Percentiles rank a stretch among this genome's conserved stretches.
phyloP scores from a whole-genome alignment of 331 rosid genomes.

The Quercus lobata region DNA sequence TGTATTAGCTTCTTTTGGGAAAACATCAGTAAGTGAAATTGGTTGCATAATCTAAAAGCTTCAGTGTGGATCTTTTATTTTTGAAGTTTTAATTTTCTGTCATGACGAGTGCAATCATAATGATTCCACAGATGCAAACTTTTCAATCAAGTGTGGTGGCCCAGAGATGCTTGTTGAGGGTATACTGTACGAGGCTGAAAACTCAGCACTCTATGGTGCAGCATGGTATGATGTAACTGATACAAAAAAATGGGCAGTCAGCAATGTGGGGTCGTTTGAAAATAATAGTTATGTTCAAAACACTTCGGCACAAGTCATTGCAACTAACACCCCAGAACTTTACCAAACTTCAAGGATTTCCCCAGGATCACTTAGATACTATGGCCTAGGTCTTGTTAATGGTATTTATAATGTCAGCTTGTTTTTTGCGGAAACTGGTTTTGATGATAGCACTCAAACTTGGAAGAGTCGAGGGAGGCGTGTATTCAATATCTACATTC shows the following conservation, averaged over 20 bases:
- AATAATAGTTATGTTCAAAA: constrained; percentile 22
- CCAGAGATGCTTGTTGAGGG: constrained; percentile 27
- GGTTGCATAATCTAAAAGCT: no score
- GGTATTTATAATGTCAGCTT: constrained; percentile 72
- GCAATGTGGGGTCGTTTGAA: constrained; percentile 59
- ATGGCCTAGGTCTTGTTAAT: constrained; percentile 75
- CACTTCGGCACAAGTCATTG: constrained; percentile 29
- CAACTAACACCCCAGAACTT: constrained; percentile 31
- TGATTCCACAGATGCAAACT: constrained; percentile 2
- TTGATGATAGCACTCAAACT: constrained; percentile 18
- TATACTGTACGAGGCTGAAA: constrained; percentile 38
- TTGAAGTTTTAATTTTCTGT: no score
- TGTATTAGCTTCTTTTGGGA: no score
- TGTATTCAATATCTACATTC: constrained; percentile 70
- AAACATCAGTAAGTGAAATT: no score
- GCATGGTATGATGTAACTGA: constrained; percentile 53
- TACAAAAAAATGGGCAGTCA: constrained; percentile 60
- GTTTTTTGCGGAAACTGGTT: constrained; percentile 56
- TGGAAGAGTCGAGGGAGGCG: constrained; percentile 71
- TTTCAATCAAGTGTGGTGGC: constrained; percentile 76
- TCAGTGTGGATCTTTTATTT: no score
- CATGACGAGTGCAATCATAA: no score
- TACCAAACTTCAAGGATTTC: constrained; percentile 68
- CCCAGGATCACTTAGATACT: constrained; percentile 72
- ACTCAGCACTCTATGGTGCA: constrained; percentile 49